Evolutionary conservation across 495 filamentous ascomycete species (phyloP).

Genomic region (Letharia lupina): DNA sequence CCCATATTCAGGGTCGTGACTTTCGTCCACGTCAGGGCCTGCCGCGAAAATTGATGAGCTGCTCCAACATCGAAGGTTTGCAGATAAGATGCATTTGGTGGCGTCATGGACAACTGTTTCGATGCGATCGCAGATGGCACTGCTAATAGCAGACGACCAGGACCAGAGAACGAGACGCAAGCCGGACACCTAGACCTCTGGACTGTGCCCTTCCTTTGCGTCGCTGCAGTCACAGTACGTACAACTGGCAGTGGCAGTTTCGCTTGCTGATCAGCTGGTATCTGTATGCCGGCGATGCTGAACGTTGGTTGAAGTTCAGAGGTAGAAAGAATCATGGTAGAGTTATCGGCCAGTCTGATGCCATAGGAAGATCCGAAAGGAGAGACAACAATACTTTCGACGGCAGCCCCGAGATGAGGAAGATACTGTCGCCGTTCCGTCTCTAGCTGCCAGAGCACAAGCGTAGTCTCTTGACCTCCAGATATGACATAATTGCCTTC

Average conservation of each 20-base stretch:
- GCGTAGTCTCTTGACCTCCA: constrained; percentile 79
- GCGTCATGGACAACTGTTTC: constrained; percentile 30
- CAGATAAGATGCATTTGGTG: constrained; percentile 45
- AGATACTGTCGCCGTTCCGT: constrained; percentile 71
- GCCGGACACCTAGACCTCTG: constrained; percentile 30
- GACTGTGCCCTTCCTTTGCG: not conserved
- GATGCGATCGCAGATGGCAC: constrained; percentile 44
- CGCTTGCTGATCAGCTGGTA: constrained; percentile 31
- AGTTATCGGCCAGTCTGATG: constrained; percentile 82
- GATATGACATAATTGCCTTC: constrained; percentile 93
- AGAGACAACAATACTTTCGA: constrained; percentile 78
- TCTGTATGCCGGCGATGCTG: constrained; percentile 74
- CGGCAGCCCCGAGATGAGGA: constrained; percentile 76
- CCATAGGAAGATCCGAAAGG: constrained; percentile 70
- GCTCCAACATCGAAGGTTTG: constrained; percentile 79
- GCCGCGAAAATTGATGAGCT: constrained; percentile 64
- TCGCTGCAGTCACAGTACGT: constrained; percentile 15
- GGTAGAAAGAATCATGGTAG: constrained; percentile 76
- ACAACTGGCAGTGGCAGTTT: constrained; percentile 16
- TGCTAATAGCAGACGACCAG: constrained; percentile 52
- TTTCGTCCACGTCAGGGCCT: constrained; percentile 82
- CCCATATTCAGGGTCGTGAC: constrained; percentile 68
- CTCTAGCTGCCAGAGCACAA: constrained; percentile 93
- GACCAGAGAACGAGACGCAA: constrained; percentile 47
- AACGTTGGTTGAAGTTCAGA: constrained; percentile 73